Percentiles rank a stretch among this genome's conserved stretches.
Conservation (phyloP, 2,329 filamentous ascomycete species). For the Pseudogymnoascus sp. region DNA sequence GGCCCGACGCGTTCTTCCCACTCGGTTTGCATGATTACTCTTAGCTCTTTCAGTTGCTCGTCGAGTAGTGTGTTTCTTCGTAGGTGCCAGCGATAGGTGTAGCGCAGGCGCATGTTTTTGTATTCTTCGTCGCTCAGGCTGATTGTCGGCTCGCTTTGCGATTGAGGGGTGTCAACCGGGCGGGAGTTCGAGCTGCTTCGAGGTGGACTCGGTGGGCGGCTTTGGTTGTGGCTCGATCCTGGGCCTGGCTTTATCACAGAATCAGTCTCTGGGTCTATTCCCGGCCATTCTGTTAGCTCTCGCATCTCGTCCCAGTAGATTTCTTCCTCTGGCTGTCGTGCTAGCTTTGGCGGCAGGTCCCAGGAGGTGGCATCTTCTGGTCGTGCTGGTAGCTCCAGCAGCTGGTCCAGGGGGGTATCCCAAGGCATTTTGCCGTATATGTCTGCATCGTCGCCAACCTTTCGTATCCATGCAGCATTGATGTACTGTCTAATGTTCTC, state of each 20-base stretch:
- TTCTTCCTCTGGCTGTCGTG: too few species aligned
- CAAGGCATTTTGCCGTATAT: background rate
- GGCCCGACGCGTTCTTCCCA: background rate
- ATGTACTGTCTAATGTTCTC: background rate
- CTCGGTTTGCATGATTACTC: background rate
- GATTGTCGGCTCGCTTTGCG: too few species aligned
- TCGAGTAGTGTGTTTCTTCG: too few species aligned
- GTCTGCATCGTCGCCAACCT: background rate
- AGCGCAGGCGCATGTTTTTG: background rate
- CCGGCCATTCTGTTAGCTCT: too few species aligned
- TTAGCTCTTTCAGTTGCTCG: background rate
- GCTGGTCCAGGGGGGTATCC: background rate
- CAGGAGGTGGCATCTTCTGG: too few species aligned
- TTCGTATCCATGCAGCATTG: background rate
- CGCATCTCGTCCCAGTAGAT: too few species aligned
- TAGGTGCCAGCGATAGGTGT: too few species aligned
- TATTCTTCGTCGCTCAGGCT: background rate
- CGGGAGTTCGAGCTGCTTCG: background rate
- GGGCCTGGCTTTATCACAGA: too few species aligned
- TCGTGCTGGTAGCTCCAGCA: too few species aligned
- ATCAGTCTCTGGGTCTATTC: too few species aligned
- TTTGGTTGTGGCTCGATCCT: too few species aligned
- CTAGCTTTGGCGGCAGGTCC: background rate
- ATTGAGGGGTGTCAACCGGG: background rate
- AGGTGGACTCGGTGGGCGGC: background rate